These are phyloP conservation scores for Neospermospora avenae DNA, from an alignment of 2,329 filamentous ascomycete species.

Conservation along the genomic window DNA sequence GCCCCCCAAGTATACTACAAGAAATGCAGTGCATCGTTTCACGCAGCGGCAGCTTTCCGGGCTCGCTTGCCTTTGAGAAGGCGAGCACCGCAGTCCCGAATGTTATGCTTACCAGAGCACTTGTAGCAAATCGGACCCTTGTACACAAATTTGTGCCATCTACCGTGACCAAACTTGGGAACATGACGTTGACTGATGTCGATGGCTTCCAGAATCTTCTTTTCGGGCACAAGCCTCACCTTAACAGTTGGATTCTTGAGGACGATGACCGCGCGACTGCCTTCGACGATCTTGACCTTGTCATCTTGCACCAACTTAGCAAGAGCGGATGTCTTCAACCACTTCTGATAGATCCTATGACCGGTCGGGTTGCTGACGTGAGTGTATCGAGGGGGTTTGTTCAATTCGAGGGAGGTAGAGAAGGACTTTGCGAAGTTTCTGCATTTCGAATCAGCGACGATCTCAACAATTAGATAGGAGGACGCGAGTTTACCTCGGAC, in stretches of 20 bases:
- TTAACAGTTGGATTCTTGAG: neutral
- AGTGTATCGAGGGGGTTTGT: neutral
- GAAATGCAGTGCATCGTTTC: neutral
- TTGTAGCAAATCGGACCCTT: neutral
- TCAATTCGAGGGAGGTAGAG: neutral
- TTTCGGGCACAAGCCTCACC: neutral
- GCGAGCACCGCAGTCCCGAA: neutral
- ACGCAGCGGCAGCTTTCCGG: neutral
- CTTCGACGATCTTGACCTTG: neutral
- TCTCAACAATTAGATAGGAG: too few relatives aligned
- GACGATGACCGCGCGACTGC: neutral
- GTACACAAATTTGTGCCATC: neutral
- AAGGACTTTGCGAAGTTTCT: too few relatives aligned
- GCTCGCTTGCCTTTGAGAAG: neutral
- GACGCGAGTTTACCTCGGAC: neutral
- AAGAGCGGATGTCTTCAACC: neutral
- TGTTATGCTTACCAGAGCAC: neutral
- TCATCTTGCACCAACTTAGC: neutral
- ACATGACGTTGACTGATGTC: neutral
- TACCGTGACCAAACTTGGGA: neutral
- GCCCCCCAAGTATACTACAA: too few relatives aligned
- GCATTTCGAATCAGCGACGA: too few relatives aligned
- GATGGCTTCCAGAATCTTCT: neutral
- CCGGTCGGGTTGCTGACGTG: neutral
- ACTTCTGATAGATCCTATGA: neutral